Base-by-base conservation (phyloP, 2,329 filamentous ascomycete species). In the Colletotrichum tanaceti region DNA sequence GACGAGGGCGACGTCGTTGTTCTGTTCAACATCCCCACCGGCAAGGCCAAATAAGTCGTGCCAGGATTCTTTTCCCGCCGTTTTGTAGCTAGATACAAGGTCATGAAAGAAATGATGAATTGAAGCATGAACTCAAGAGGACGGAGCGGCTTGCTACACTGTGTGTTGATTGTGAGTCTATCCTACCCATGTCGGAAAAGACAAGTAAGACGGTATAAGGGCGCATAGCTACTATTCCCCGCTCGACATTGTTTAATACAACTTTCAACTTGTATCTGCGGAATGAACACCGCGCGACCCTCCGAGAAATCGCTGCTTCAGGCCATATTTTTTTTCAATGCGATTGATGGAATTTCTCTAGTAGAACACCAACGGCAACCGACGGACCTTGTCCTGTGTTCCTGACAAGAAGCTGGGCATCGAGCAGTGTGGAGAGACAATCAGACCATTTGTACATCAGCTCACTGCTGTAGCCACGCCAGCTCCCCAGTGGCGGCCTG, bases 1-100 rank as follows among this genome's bases (percentile, higher is more conserved):
- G 76, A 86, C 74, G 85, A 86, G 58, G 80, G 79, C 3, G 74
- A 74, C 39, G 84, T 83, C 78, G 78, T 87, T 39, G 83, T 89
- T 18, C 74, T 89, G 72, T 89, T 89, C 76, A 80, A 78, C 73
- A 87, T 89, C 62, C 87, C 87, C 7, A 89, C 86, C 5, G 87
- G 87, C 61, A 86, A 85, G 79, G 78, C 78, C 61, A 81, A 83
- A 80, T 82, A 79, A 76, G 67, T 43, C 16, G 46, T 24, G 14
- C 20, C 38, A 13, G 16, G 6, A n/a, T n/a, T n/a, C n/a, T 52
- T 22, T 28, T 59, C 2, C 32, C 32, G 9, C 32, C 53, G 6
- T 20, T 60, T 50, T 58, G 57, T 69, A 55, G 7, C 35, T 52
- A 58, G 57, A 54, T 55, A 47, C 39, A 47, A 35, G 38, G 44